phyloP scores from a whole-genome alignment of 73 alveolate genomes.

The Paraurostyla sp. region DNA sequence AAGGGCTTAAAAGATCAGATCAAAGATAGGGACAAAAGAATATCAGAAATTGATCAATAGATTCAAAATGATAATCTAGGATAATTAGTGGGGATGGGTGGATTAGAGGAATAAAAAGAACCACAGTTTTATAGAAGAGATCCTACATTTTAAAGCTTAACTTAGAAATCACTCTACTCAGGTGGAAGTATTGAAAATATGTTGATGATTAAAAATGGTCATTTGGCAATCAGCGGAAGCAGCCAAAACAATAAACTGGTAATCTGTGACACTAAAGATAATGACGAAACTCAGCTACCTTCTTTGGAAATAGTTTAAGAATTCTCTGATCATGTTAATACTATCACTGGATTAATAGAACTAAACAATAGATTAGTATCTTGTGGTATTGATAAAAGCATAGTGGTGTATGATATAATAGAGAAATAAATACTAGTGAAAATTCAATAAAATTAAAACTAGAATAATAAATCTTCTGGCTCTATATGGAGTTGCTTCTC shows the following conservation, averaged over 20 bases:
- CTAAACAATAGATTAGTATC: constrained; percentile 26
- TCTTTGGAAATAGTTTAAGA: background rate
- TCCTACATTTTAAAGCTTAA: constrained; percentile 16
- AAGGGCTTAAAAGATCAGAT: background rate
- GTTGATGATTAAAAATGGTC: constrained; percentile 6
- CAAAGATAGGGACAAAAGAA: constrained; percentile 1
- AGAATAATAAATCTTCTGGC: background rate
- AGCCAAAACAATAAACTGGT: constrained; percentile 38
- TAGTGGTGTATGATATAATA: constrained; percentile 43
- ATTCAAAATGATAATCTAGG: background rate
- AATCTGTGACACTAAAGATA: constrained; percentile 8
- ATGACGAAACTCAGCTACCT: no score
- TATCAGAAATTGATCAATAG: background rate
- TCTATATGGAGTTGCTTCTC: background rate
- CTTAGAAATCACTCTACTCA: constrained; percentile 3
- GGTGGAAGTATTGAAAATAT: constrained; percentile 53
- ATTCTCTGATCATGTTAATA: constrained; percentile 31
- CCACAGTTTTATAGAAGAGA: constrained; percentile 32
- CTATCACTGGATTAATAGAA: constrained; percentile 40
- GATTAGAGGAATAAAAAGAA: constrained; percentile 37
- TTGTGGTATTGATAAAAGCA: constrained; percentile 44
- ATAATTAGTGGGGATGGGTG: background rate
- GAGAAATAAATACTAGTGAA: background rate
- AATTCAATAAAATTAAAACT: no score
- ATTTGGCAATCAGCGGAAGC: constrained; percentile 41